Conservation (phyloP, 73 alveolate genomes). For the Paramecium primaurelia region DNA sequence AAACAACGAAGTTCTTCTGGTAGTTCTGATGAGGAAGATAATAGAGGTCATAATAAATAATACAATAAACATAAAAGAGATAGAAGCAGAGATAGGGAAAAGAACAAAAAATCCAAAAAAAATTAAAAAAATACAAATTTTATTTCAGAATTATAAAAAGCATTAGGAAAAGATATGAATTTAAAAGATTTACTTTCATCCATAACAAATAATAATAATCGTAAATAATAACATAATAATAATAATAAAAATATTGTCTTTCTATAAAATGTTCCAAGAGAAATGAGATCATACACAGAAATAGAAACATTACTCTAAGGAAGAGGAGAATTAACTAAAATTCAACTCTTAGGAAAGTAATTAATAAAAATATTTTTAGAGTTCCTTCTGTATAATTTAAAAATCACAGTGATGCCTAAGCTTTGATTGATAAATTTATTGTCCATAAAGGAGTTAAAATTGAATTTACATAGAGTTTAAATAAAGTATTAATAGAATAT, state of each 20-base stretch:
- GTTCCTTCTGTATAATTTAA: slow-evolving; percentile 11
- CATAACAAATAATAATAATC: not conserved
- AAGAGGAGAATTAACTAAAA: slow-evolving; percentile 2
- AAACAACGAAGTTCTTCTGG: not conserved
- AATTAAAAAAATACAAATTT: not conserved
- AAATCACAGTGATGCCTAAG: slow-evolving; percentile 1
- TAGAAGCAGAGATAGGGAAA: slow-evolving; percentile 50
- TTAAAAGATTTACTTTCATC: not conserved
- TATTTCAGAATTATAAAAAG: not conserved
- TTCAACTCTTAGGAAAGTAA: not conserved
- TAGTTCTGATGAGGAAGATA: slow-evolving; percentile 48
- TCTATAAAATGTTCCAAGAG: slow-evolving; percentile 28
- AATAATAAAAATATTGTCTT: slow-evolving; percentile 14
- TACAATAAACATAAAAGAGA: not conserved
- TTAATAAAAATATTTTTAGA: not conserved
- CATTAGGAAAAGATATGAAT: not conserved
- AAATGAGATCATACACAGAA: not conserved
- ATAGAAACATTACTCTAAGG: not conserved
- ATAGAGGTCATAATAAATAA: not conserved
- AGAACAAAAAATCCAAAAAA: not conserved
- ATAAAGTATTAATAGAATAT: not conserved
- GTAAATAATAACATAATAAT: not conserved
- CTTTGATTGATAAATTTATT: slow-evolving; percentile 20
- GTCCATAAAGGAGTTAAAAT: slow-evolving; percentile 41
- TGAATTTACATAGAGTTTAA: not conserved